Conservation (phyloP, 139 green algal species). For the Spirogloea muscicola region DNA sequence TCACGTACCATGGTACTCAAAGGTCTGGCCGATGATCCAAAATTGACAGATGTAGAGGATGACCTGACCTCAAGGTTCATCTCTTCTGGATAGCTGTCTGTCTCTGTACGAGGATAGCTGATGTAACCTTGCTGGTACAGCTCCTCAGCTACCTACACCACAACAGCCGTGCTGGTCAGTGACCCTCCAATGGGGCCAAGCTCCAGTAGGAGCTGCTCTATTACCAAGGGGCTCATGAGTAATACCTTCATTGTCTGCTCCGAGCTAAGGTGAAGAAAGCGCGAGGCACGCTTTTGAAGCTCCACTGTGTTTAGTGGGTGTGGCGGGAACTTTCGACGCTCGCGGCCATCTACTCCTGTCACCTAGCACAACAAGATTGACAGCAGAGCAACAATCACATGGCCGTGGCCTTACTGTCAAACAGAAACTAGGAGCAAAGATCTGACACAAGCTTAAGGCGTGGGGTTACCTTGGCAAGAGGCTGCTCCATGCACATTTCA, state of each 20-base stretch:
- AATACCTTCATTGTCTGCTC: slow-evolving; percentile 52
- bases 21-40: too few species aligned
- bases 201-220: too few species aligned
- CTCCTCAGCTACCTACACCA: slow-evolving; percentile 94
- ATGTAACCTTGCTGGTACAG: slow-evolving; percentile 95
- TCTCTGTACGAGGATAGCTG: slow-evolving; percentile 95
- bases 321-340: slow-evolving; percentile 63
- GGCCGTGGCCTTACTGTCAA: too few species aligned
- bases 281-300: slow-evolving; percentile 85
- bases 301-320: slow-evolving; percentile 89
- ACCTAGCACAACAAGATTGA: too few species aligned
- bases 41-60: too few species aligned
- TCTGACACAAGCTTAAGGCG: too few species aligned
- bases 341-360: slow-evolving; percentile 41
- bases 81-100: slow-evolving; percentile 63
- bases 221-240: too few species aligned
- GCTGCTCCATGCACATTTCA: slow-evolving; percentile 64
- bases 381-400: too few species aligned
- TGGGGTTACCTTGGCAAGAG: slow-evolving; percentile 56
- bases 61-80: slow-evolving; percentile 40
- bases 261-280: slow-evolving; percentile 65
- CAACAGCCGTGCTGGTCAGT: too few species aligned
- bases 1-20: too few species aligned
- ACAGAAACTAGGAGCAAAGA: too few species aligned
- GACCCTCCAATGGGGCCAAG: too few species aligned